Evolutionary conservation across 305 asterid genomes (phyloP), one percentile per base, ranked within the genome.

Genomic region (Euphrasia arctica): DNA sequence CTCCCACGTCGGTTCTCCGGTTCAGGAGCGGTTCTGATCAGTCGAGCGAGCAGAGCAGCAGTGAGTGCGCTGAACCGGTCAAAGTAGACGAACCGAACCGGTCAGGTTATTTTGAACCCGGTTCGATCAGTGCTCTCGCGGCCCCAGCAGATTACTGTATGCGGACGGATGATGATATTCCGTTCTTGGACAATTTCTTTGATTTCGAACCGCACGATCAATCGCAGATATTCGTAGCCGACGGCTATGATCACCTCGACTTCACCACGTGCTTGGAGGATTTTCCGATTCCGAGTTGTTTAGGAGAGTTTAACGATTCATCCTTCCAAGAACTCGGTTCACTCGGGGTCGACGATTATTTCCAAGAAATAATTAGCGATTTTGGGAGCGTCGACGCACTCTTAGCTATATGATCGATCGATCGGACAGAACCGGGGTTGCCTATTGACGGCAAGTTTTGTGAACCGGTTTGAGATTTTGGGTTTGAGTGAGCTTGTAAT

Each of bases 141-240:
- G 27, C 27, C 27, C 27, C 27, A 25, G 27, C 27, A 25, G 84
- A 79, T 51, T 80, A 80, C 56, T 78, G 87, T 18, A 18, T 18
- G 22, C 22, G 22, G 22, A 18, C 22, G 22, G 22, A 25, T 25
- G 27, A 25, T 25, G 97, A 87, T 57, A 63, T 79, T 62, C 88
- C 95, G 0, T 87, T 77, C 36, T 14, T 85, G 7, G 83, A 87
- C 25, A 63, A 79, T 55, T 78, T 79, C 64, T 85, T 84, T 80
- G 71, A 78, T 64, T 80, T 79, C 8, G 58, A 78, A 71, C 65
- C 75, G 1, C 56, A 50, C 7, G 28, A 50, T 15, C 10, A 25
- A 25, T 25, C 9, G 9, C 45, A 39, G 45, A 12, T 39, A 8
- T 39, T 39, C 11, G 41, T 31, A 4, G 34, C 41, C 8, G 9